A percentile compares a stretch with the other conserved stretches of the same genome.
Evolutionary conservation across 2,329 filamentous ascomycete genomes (phyloP).

Genomic region (Penicillium frequentans): DNA sequence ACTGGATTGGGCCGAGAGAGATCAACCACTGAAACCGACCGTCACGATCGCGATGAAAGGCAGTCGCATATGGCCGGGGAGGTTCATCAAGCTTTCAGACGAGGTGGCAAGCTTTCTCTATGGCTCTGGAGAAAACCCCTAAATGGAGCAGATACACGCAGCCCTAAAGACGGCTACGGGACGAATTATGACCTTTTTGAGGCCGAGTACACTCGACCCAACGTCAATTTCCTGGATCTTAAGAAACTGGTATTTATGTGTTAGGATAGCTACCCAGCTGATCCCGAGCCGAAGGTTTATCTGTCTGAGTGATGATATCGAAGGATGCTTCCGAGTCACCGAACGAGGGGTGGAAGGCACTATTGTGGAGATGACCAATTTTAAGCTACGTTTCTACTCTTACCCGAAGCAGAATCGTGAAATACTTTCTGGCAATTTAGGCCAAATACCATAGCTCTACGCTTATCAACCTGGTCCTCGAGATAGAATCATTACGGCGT

Average conservation of each 20-base stretch:
- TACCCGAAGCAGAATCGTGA: too few species aligned
- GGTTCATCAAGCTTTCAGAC: constrained; percentile 1
- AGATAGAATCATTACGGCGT: too few species aligned
- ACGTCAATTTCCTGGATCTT: background rate
- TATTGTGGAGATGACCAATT: too few species aligned
- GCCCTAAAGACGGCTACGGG: constrained; percentile 3
- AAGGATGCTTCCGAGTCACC: too few species aligned
- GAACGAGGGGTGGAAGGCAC: too few species aligned
- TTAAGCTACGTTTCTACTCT: too few species aligned
- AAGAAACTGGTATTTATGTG: constrained; percentile 6
- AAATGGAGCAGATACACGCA: background rate
- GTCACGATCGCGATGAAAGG: constrained; percentile 2
- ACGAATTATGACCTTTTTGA: constrained; percentile 8
- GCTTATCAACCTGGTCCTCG: too few species aligned
- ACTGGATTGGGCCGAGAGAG: constrained; percentile 5
- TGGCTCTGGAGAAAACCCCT: constrained; percentile 4
- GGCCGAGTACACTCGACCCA: constrained; percentile 6
- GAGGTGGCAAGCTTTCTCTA: constrained; percentile 10
- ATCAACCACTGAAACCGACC: constrained; percentile 2
- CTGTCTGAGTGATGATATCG: too few species aligned
- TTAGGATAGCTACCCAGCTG: background rate
- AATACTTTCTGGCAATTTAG: too few species aligned
- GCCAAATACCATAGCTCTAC: too few species aligned
- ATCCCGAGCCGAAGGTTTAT: background rate
- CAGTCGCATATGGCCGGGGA: background rate